These are phyloP conservation scores for Pseudozyma tsukubaensis DNA, from an alignment of 1,284 basidiomycete species.

Conservation along the genomic window DNA sequence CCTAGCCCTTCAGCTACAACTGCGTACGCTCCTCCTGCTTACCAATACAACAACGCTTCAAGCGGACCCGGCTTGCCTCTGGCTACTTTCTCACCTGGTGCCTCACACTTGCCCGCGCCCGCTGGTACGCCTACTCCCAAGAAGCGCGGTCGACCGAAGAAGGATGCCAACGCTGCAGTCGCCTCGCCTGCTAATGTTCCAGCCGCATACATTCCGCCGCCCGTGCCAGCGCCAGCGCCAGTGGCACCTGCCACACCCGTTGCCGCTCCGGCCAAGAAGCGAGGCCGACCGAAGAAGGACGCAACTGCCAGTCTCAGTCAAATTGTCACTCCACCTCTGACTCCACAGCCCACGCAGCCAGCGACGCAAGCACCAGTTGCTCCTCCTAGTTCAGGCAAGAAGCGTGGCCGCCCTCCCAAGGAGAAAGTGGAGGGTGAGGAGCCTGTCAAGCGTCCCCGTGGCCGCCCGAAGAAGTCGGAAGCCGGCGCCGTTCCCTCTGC, in stretches of 20 bases:
- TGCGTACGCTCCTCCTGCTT: not conserved
- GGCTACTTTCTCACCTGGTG: not conserved
- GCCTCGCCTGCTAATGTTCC: not conserved
- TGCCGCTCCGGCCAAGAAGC: conserved; percentile 21
- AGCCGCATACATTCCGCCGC: not conserved
- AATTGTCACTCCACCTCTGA: conserved; percentile 27
- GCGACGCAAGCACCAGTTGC: conserved; percentile 12
- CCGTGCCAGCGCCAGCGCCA: conserved; percentile 3
- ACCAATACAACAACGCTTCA: not conserved
- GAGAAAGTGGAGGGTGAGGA: conserved; percentile 29
- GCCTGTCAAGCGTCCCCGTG: conserved; percentile 39
- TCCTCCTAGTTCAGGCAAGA: conserved; percentile 31
- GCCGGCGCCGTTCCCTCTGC: conserved; percentile 11
- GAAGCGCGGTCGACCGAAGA: conserved; percentile 33
- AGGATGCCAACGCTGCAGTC: conserved; percentile 1
- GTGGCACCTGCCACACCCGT: not conserved
- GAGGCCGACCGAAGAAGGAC: conserved; percentile 32
- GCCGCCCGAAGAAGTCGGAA: conserved; percentile 40
- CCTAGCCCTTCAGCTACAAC: conserved; percentile 6
- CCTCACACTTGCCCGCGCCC: too few relatives aligned
- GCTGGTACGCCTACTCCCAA: conserved; percentile 14
- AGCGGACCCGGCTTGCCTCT: conserved; percentile 9
- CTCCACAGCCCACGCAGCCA: conserved; percentile 10
- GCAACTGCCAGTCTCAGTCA: conserved; percentile 21
- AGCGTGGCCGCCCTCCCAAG: conserved; percentile 43